Conservation (phyloP, 495 filamentous ascomycete species). For the Apiosordaria backusii region DNA sequence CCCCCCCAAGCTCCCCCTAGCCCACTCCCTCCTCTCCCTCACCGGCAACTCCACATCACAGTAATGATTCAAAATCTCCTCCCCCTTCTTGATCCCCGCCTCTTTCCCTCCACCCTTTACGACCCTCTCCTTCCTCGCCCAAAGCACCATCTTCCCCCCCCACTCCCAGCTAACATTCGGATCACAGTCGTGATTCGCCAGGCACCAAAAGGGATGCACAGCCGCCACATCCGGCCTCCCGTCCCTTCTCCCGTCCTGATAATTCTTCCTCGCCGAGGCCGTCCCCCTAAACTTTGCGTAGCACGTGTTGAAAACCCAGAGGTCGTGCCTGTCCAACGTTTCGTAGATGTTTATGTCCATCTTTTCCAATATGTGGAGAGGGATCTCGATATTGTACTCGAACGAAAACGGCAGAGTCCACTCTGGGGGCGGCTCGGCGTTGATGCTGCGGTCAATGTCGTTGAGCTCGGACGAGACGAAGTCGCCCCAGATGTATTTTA, state of each 20-base stretch:
- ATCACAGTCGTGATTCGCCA: slow-evolving; percentile 90
- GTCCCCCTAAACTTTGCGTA: slow-evolving; percentile 92
- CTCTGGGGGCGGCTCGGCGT: slow-evolving; percentile 52
- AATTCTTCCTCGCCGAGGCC: slow-evolving; percentile 75
- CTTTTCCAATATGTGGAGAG: slow-evolving; percentile 81
- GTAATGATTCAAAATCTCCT: slow-evolving; percentile 91
- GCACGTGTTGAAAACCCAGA: slow-evolving; percentile 92
- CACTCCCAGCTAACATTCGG: slow-evolving; percentile 95
- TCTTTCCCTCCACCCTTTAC: slow-evolving; percentile 32
- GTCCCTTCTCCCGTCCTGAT: slow-evolving; percentile 43
- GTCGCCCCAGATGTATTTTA: slow-evolving; percentile 95
- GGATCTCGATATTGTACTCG: slow-evolving; percentile 73
- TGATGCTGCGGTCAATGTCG: slow-evolving; percentile 46
- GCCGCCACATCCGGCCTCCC: slow-evolving; percentile 76
- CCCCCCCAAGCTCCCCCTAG: slow-evolving; percentile 76
- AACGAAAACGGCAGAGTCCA: slow-evolving; percentile 87
- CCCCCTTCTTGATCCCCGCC: slow-evolving; percentile 65
- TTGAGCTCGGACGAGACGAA: slow-evolving; percentile 48
- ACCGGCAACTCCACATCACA: slow-evolving; percentile 81
- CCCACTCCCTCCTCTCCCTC: slow-evolving; percentile 82
- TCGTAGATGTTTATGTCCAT: slow-evolving; percentile 86
- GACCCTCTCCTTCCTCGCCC: slow-evolving; percentile 42
- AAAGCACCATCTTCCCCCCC: slow-evolving; percentile 76
- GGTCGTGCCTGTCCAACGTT: slow-evolving; percentile 60
- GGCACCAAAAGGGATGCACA: slow-evolving; percentile 53